Conservation (phyloP, 2,329 filamentous ascomycete species). For the Seiridium cupressi region DNA sequence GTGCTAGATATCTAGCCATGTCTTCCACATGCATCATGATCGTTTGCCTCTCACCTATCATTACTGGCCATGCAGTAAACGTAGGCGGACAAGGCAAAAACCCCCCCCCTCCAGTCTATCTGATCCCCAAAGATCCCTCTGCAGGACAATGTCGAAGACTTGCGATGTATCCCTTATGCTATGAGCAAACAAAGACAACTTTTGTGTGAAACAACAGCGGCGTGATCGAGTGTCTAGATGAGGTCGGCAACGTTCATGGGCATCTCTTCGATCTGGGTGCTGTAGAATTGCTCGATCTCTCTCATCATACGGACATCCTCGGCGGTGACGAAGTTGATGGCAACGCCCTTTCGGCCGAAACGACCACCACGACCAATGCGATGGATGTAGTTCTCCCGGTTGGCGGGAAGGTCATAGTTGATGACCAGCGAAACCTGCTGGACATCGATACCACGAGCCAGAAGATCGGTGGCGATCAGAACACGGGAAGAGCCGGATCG, state of each 20-base stretch:
- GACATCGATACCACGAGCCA: slow-evolving; percentile 99
- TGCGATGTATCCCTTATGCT: slow-evolving; percentile 18
- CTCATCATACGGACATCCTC: slow-evolving; percentile 99
- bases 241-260: slow-evolving; percentile 87
- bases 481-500: slow-evolving; percentile 97
- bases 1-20: slow-evolving; percentile 28
- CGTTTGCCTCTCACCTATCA: slow-evolving; percentile 21
- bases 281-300: slow-evolving; percentile 99
- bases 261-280: slow-evolving; percentile 99
- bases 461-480: slow-evolving; percentile 93
- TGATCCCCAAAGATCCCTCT: slow-evolving; percentile 21
- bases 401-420: slow-evolving; percentile 98
- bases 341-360: slow-evolving; percentile 99
- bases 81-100: slow-evolving; percentile 14
- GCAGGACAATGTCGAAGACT: slow-evolving; percentile 19
- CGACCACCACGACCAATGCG: slow-evolving; percentile 98
- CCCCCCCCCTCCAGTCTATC: slow-evolving; percentile 21
- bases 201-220: slow-evolving; percentile 8
- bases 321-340: slow-evolving; percentile 99
- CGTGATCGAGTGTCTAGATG: slow-evolving; percentile 51
- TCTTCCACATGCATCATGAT: slow-evolving; percentile 29
- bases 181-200: slow-evolving; percentile 21
- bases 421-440: slow-evolving; percentile 99
- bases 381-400: slow-evolving; percentile 99
- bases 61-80: slow-evolving; percentile 16